phyloP scores from a whole-genome alignment of 2,329 filamentous ascomycete genomes.

The Penicillium sp. region DNA sequence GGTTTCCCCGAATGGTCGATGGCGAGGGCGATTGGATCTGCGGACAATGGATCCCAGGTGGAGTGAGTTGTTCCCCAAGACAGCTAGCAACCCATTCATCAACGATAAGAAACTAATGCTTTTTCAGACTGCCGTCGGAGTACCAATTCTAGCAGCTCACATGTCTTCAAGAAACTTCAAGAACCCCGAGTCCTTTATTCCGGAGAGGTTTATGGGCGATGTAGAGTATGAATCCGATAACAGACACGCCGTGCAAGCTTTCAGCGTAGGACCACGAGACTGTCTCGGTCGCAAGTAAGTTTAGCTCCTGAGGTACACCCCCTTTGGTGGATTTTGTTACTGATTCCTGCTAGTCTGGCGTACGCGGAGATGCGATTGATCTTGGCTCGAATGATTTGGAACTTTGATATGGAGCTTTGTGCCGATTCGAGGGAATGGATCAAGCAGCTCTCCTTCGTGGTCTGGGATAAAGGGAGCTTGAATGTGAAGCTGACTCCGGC shows the following conservation, averaged over 20 bases:
- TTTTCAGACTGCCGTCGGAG: not conserved
- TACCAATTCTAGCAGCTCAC: not conserved
- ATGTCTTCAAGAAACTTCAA: not conserved
- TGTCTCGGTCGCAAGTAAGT: not conserved
- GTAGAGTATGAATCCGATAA: not conserved
- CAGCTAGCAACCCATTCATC: too few species aligned
- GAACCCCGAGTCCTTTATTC: not conserved
- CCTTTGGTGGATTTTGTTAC: not conserved
- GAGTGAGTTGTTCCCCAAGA: not conserved
- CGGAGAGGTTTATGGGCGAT: not conserved
- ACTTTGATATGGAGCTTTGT: not conserved
- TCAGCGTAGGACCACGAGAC: not conserved
- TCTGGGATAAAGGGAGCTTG: not conserved
- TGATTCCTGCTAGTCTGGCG: not conserved
- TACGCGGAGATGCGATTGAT: not conserved
- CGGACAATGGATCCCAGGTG: not conserved
- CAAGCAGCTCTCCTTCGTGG: not conserved
- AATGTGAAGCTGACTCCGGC: not conserved
- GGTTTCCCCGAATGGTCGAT: constrained; percentile 12
- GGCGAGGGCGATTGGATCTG: not conserved
- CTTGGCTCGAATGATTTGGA: not conserved
- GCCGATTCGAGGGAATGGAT: not conserved
- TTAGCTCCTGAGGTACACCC: not conserved
- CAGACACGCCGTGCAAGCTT: not conserved
- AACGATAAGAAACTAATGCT: not conserved